Percentiles rank a stretch among this genome's conserved stretches.
phyloP scores from a whole-genome alignment of 352 stramenopile genomes.

The Pythium myriotylum region DNA sequence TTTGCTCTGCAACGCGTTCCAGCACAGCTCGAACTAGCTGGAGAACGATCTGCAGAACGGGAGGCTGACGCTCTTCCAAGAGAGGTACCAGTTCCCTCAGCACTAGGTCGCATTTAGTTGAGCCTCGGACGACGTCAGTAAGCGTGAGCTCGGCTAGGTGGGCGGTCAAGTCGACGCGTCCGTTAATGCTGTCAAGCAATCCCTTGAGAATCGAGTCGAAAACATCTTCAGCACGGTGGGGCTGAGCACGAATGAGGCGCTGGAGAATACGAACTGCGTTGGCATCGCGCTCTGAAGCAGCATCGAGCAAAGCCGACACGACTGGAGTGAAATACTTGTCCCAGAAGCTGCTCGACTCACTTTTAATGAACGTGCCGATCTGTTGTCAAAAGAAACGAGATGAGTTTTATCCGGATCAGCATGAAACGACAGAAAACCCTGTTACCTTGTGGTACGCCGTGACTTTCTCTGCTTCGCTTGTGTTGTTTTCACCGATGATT shows the following conservation, averaged over 20 bases:
- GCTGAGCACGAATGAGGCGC: conserved; percentile 44
- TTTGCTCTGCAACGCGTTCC: conserved; percentile 31
- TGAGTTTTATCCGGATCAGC: too few relatives aligned
- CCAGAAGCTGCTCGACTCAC: conserved; percentile 28
- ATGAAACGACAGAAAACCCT: too few relatives aligned
- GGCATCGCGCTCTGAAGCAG: conserved; percentile 45
- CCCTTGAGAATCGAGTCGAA: conserved; percentile 61
- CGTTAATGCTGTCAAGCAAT: conserved; percentile 48
- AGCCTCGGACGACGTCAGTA: conserved; percentile 34
- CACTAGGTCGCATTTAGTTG: conserved; percentile 35
- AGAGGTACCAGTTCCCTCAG: conserved; percentile 48
- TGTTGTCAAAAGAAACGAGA: not conserved
- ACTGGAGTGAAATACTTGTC: conserved; percentile 24
- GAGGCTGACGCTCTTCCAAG: conserved; percentile 39
- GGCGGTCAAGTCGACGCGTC: conserved; percentile 39
- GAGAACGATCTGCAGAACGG: conserved; percentile 52
- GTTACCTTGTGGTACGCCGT: conserved; percentile 53
- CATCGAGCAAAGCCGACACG: conserved; percentile 32
- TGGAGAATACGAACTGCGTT: conserved; percentile 60
- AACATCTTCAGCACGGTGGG: conserved; percentile 47
- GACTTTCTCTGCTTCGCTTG: conserved; percentile 38
- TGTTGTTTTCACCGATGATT: conserved; percentile 53
- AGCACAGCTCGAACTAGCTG: conserved; percentile 51
- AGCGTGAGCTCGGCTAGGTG: conserved; percentile 64
- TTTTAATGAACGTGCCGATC: conserved; percentile 30